Percentiles rank a stretch among this genome's conserved stretches.
These are phyloP conservation scores for Clonostachys sp. DNA, from an alignment of 2,329 filamentous ascomycete genomes.

Conservation along the genomic window DNA sequence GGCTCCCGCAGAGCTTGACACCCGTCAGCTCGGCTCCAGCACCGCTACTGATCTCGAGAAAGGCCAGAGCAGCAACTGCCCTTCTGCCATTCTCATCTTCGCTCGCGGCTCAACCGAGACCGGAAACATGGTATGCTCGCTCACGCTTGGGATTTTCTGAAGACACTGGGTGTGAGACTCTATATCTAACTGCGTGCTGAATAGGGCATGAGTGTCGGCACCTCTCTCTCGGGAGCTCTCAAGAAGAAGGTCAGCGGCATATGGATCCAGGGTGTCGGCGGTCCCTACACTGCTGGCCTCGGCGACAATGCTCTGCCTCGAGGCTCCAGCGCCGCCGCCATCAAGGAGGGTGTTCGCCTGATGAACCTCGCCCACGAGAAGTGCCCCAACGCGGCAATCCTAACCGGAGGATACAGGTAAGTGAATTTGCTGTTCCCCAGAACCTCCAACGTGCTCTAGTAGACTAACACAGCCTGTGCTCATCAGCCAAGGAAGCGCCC, in stretches of 20 bases:
- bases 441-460: background rate
- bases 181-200: background rate
- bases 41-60: constrained; percentile 18
- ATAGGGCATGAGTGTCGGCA: constrained; percentile 18
- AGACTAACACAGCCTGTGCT: background rate
- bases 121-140: constrained; percentile 28
- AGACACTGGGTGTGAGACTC: background rate
- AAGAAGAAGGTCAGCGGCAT: constrained; percentile 17
- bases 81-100: constrained; percentile 29
- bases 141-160: background rate
- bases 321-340: constrained; percentile 28
- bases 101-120: constrained; percentile 30
- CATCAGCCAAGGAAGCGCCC: constrained; percentile 32
- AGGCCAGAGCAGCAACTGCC: constrained; percentile 20
- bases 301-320: constrained; percentile 26
- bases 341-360: constrained; percentile 31
- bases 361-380: constrained; percentile 31
- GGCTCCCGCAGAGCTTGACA: constrained; percentile 3
- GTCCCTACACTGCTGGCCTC: constrained; percentile 27
- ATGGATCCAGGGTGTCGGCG: constrained; percentile 39
- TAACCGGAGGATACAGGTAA: constrained; percentile 31
- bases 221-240: constrained; percentile 18
- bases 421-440: background rate
- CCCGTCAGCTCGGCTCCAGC: constrained; percentile 8
- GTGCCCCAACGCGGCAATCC: constrained; percentile 36